Evolutionary conservation across 2,329 filamentous ascomycete species (phyloP).

Genomic region (Fusarium bactridioides): DNA sequence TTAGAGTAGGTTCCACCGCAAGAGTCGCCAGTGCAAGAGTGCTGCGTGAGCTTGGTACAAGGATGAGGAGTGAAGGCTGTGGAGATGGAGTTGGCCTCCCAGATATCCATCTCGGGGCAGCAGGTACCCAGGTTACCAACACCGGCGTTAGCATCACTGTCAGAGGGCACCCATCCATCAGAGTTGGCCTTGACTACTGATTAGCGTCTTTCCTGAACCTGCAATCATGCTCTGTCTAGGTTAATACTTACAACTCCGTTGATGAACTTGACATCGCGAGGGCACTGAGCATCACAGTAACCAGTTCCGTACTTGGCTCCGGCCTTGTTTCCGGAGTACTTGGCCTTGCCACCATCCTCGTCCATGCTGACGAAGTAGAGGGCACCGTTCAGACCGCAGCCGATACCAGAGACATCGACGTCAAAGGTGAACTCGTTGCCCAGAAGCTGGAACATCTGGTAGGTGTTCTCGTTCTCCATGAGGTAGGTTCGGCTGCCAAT

Average conservation of each 20-base stretch:
- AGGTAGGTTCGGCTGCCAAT: slow-evolving; percentile 69
- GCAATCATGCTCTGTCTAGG: not conserved
- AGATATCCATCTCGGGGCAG: slow-evolving; percentile 71
- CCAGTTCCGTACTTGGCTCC: slow-evolving; percentile 69
- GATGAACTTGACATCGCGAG: slow-evolving; percentile 66
- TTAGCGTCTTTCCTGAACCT: slow-evolving; percentile 40
- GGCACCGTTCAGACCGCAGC: slow-evolving; percentile 76
- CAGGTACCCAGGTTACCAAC: slow-evolving; percentile 62
- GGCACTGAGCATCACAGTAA: slow-evolving; percentile 61
- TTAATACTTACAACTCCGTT: slow-evolving; percentile 53
- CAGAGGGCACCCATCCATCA: slow-evolving; percentile 60
- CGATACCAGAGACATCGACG: slow-evolving; percentile 72
- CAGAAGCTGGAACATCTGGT: slow-evolving; percentile 70
- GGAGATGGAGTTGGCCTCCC: slow-evolving; percentile 71
- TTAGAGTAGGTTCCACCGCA: slow-evolving; percentile 63
- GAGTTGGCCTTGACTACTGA: slow-evolving; percentile 54
- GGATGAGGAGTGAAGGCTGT: slow-evolving; percentile 72
- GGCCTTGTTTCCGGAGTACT: slow-evolving; percentile 59
- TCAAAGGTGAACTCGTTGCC: slow-evolving; percentile 77
- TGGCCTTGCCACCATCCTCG: slow-evolving; percentile 60
- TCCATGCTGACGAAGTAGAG: slow-evolving; percentile 73
- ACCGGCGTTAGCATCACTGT: slow-evolving; percentile 63
- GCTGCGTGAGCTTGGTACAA: slow-evolving; percentile 60
- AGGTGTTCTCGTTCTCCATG: slow-evolving; percentile 67
- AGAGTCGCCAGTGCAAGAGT: slow-evolving; percentile 57